Base-by-base conservation (phyloP, 2,329 filamentous ascomycete species). In the Alternaria atra region DNA sequence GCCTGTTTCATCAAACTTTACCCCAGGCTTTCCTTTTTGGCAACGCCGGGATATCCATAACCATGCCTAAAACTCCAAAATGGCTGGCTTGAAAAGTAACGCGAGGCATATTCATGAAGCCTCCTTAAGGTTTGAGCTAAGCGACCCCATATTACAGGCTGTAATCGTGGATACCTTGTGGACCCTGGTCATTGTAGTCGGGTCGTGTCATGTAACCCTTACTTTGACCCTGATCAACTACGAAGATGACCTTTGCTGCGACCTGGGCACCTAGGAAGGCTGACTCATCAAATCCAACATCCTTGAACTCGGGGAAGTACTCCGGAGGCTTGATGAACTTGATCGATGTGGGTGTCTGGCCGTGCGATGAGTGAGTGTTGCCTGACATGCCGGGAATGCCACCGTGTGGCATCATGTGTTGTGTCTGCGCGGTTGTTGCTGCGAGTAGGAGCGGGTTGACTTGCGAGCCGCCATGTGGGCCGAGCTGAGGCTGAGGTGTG, bases 371-470 rank as follows among this genome's bases (percentile, higher is more conserved):
- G 65, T 90, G 87, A 6, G 83, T 80, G 66, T 85, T 84, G 53
- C 86, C 83, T 57, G 62, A 78, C 66, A 77, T 64, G 43, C 73
- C 69, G 13, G 71, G 65, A 60, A 76, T 72, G 54, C 65, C 71
- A 39, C 75, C 77, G 29, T 79, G 76, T 44, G 78, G 78, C 68
- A 81, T 79, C 57, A 85, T 81, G 52, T 84, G 79, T 44, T 83
- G 76, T 44, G 85, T 86, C 47, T 87, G 87, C 2, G 89, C 90
- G 3, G 91, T 93, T 0, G 94, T 97, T 2, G 95, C 95, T 5
- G 94, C 94, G 61, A 97, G 91, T 5, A 98, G 87, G 4, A 98
- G 89, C 13, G 94, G 94, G 76, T 98, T 97, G 46, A 97, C 93
- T 42, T 66, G 87, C 83, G 80, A 88, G 75, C 82, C 68, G 71